Evolutionary conservation across 2,329 filamentous ascomycete genomes (phyloP), one percentile per base, ranked within the genome.

Genomic region (Ceratocystis alfenasii): DNA sequence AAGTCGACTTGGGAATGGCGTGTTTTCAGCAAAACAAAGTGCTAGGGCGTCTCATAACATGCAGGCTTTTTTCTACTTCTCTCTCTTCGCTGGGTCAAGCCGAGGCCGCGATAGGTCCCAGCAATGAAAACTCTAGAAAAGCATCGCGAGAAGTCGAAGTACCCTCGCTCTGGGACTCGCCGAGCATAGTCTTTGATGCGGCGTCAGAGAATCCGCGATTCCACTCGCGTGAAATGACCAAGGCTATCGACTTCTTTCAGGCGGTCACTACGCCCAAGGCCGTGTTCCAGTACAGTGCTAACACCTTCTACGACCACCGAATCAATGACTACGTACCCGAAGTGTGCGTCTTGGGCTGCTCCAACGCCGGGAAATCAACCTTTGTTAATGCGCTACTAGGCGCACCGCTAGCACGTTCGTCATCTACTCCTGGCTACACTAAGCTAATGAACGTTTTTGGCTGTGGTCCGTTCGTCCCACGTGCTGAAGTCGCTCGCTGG

Each of bases 291-390:
- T 83, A 82, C 75, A 79, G 79, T 17, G 79, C 79, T 20, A 76
- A 76, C 46, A 70, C 72, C 57, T 78, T 83, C 68, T 76, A 78
- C 64, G 72, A 81, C 70, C 76, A 84, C 67, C 76, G 76, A 36
- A 72, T 77, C 70, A 84, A 84, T 72, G 77, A 77, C 28, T 76
- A 76, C 68, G 74, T 79, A 3, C 83, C 83, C 57, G 83, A 85
- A 69, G 82, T 95, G 63, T 87, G 89, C 72, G 81, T 95, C 59
- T 84, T 95, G 46, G 90, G 90, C 55, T 90, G 92, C 71, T 91
- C 90, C 69, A 95, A 95, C 73, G 90, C 91, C 53, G 90, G 90
- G 72, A 95, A 95, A 74, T 94, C 89, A 1, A 90, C 89, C 17
- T 88, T 95, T 70, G 86, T 95, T 76, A 95, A 95, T 72, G 87